A percentile compares a stretch with the other conserved stretches of the same genome.
Conservation (phyloP, 1,284 basidiomycete genomes). For the Exsudoporus floridanus region DNA sequence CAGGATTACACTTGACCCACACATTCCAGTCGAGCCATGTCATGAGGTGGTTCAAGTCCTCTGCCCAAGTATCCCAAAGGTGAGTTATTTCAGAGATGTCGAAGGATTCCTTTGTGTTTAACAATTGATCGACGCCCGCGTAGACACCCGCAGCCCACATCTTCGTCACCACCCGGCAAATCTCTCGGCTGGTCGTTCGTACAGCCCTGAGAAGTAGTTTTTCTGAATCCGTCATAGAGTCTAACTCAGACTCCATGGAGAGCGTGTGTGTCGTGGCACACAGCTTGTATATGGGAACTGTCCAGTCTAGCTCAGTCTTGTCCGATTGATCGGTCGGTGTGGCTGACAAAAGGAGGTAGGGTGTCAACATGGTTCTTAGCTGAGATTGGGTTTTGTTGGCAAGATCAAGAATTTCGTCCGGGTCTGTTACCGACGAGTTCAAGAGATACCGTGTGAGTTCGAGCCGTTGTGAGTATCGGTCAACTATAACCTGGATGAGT, state of each 20-base stretch:
- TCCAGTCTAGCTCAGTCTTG: conserved; percentile 22
- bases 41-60: conserved; percentile 35
- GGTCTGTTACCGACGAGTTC: conserved; percentile 14
- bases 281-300: conserved; percentile 24
- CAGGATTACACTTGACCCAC: conserved; percentile 41
- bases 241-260: conserved; percentile 18
- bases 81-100: conserved; percentile 2
- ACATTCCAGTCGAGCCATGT: conserved; percentile 44
- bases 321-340: conserved; percentile 3
- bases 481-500: conserved; percentile 40
- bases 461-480: conserved; percentile 44
- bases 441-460: conserved; percentile 42
- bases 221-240: conserved; percentile 38
- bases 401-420: conserved; percentile 9
- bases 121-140: conserved; percentile 30
- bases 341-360: conserved; percentile 19
- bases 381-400: conserved; percentile 23
- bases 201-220: conserved; percentile 35
- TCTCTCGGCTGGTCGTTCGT: conserved; percentile 41
- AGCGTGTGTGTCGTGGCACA: conserved; percentile 40
- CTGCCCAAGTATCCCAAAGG: conserved; percentile 25
- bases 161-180: conserved; percentile 45
- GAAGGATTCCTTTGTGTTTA: conserved; percentile 1
- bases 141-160: conserved; percentile 45
- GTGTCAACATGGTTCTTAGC: conserved; percentile 24